These are phyloP conservation scores for Beverwykella pulmonaria DNA, from an alignment of 495 filamentous ascomycete species.

Conservation along the genomic window DNA sequence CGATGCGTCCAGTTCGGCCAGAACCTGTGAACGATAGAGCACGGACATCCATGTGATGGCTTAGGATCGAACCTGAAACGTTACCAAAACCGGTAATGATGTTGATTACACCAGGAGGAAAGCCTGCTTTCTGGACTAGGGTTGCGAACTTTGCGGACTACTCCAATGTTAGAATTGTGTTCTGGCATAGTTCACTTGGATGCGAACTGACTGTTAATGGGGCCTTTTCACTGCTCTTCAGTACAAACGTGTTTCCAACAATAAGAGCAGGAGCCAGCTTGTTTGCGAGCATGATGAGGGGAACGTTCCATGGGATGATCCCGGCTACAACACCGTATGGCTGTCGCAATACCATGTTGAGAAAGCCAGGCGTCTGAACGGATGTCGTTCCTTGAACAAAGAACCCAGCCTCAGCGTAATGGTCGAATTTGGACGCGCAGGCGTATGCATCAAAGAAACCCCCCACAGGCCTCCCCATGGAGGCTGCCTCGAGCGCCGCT, in stretches of 20 bases:
- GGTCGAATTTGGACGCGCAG: slow-evolving; percentile 31
- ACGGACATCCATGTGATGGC: slow-evolving; percentile 42
- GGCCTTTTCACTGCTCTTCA: slow-evolving; percentile 48
- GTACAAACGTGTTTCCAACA: slow-evolving; percentile 44
- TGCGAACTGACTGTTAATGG: slow-evolving; percentile 40
- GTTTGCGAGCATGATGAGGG: slow-evolving; percentile 38
- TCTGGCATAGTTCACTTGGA: neutral
- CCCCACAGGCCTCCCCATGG: slow-evolving; percentile 53
- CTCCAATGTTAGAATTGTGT: slow-evolving; percentile 5
- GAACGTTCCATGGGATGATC: slow-evolving; percentile 50
- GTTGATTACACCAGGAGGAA: slow-evolving; percentile 48
- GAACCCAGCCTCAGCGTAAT: slow-evolving; percentile 39
- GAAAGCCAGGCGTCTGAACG: slow-evolving; percentile 42
- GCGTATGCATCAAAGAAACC: slow-evolving; percentile 45
- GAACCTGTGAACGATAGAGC: slow-evolving; percentile 38
- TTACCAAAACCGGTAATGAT: slow-evolving; percentile 45
- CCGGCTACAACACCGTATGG: slow-evolving; percentile 46
- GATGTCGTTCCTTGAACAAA: slow-evolving; percentile 39
- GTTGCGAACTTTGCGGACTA: slow-evolving; percentile 42
- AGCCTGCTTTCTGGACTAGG: slow-evolving; percentile 44
- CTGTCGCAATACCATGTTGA: slow-evolving; percentile 43
- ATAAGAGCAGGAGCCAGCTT: slow-evolving; percentile 46
- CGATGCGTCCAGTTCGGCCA: slow-evolving; percentile 37
- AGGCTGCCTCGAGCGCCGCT: slow-evolving; percentile 56
- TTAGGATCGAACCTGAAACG: slow-evolving; percentile 40